Evolutionary conservation across 805 yeast species (phyloP).

Genomic region (Zygosaccharomyces lentus): DNA sequence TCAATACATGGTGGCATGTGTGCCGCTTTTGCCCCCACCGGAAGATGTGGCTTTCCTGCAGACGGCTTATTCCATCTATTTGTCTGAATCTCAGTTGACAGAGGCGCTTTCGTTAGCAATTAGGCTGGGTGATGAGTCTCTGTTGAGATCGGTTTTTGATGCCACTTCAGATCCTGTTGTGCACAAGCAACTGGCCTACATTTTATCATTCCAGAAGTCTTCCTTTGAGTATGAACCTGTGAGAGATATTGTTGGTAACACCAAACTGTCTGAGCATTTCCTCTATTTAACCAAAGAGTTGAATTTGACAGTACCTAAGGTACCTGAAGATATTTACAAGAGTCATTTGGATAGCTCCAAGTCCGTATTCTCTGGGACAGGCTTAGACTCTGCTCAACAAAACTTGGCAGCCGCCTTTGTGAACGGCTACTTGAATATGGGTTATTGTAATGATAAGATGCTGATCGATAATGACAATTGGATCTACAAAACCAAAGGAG

Average conservation of each 20-base stretch:
- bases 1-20: conserved; percentile 90
- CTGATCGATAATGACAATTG: conserved; percentile 75
- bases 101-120: conserved; percentile 90
- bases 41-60: conserved; percentile 82
- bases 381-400: conserved; percentile 88
- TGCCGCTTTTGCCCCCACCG: conserved; percentile 93
- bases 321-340: conserved; percentile 92
- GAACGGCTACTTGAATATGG: conserved; percentile 85
- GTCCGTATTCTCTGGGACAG: conserved; percentile 46
- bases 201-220: conserved; percentile 81
- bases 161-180: conserved; percentile 69
- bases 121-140: conserved; percentile 74
- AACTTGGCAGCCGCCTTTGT: conserved; percentile 94
- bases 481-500: conserved; percentile 88
- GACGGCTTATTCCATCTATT: conserved; percentile 83
- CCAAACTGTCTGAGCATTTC: conserved; percentile 72
- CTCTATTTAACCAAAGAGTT: conserved; percentile 78
- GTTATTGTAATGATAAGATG: conserved; percentile 81
- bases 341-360: conserved; percentile 76
- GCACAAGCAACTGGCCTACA: conserved; percentile 88
- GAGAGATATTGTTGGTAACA: conserved; percentile 80
- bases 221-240: conserved; percentile 71
- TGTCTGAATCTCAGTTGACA: conserved; percentile 72
- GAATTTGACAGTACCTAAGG: conserved; percentile 82
- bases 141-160: conserved; percentile 74